A percentile compares a stretch with the other conserved stretches of the same genome.
Evolutionary conservation across 2,329 filamentous ascomycete species (phyloP).

Genomic region (Ascomycota sp.): DNA sequence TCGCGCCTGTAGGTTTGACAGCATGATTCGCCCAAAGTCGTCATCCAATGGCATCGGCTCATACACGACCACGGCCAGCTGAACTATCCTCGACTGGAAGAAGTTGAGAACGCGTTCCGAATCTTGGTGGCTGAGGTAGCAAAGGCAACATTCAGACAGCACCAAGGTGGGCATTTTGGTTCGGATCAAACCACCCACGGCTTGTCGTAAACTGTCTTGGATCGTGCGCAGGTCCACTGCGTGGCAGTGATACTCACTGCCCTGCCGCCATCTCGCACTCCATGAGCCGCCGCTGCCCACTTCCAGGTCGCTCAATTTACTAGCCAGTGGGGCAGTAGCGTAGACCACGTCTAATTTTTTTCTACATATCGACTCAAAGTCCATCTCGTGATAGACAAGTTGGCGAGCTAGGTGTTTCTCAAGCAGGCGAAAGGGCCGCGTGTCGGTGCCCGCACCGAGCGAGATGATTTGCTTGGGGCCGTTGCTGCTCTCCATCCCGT

Average conservation of each 20-base stretch:
- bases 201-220: conserved; percentile 1
- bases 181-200: conserved; percentile 16
- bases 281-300: conserved; percentile 16
- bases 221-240: conserved; percentile 52
- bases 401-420: conserved; percentile 15
- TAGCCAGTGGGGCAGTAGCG: conserved; percentile 20
- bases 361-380: conserved; percentile 58
- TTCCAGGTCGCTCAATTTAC: conserved; percentile 16
- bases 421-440: conserved; percentile 61
- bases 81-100: conserved; percentile 32
- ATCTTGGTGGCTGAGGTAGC: conserved; percentile 54
- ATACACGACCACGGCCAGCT: conserved; percentile 52
- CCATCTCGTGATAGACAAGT: conserved; percentile 76
- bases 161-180: conserved; percentile 55
- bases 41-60: conserved; percentile 74
- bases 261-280: conserved; percentile 16
- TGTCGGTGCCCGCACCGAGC: conserved; percentile 85
- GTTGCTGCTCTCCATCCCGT: conserved; percentile 6
- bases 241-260: conserved; percentile 33
- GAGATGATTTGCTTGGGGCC: conserved; percentile 60
- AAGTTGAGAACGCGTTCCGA: conserved; percentile 44
- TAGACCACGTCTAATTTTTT: conserved; percentile 39
- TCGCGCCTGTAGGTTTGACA: conserved; percentile 65
- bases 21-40: conserved; percentile 81
- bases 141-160: conserved; percentile 87